Evolutionary conservation across 1,139 yeast species (phyloP).

Genomic region (Trichomonascaceae sp.): DNA sequence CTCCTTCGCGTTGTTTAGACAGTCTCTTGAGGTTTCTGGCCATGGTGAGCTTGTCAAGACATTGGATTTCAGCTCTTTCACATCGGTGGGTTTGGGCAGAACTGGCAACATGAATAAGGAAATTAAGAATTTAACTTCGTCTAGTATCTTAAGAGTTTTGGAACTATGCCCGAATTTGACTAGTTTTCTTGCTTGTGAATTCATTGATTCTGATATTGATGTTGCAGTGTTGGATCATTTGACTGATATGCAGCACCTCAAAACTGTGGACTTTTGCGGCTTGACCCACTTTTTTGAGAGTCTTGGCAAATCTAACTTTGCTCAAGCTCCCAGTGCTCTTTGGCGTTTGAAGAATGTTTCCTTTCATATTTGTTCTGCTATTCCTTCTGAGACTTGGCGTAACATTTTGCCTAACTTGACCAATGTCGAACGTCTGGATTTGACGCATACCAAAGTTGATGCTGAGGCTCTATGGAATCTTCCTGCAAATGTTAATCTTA

Average conservation of each 20-base stretch:
- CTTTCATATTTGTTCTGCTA: constrained; percentile 82
- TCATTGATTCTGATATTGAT: constrained; percentile 80
- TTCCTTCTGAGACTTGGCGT: constrained; percentile 51
- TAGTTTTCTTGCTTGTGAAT: constrained; percentile 80
- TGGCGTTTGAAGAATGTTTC: constrained; percentile 51
- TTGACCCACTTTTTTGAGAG: constrained; percentile 60
- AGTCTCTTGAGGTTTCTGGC: constrained; percentile 46
- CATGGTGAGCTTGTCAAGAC: constrained; percentile 66
- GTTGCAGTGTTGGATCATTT: constrained; percentile 51
- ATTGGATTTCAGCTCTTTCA: constrained; percentile 82
- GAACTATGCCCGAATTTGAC: constrained; percentile 56
- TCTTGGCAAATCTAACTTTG: constrained; percentile 37
- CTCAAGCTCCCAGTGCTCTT: constrained; percentile 15
- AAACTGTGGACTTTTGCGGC: constrained; percentile 84
- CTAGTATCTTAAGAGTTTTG: constrained; percentile 60
- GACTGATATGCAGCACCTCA: constrained; percentile 52
- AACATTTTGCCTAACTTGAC: constrained; percentile 54
- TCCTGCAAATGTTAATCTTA: constrained; percentile 51
- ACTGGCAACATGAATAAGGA: constrained; percentile 86
- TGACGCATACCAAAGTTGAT: constrained; percentile 74
- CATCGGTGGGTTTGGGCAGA: constrained; percentile 85
- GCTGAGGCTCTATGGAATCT: constrained; percentile 47
- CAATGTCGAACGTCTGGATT: constrained; percentile 62
- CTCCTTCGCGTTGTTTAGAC: constrained; percentile 66
- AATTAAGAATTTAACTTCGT: constrained; percentile 81